These are phyloP conservation scores for Paraphaeosphaeria minitans DNA, from an alignment of 2,329 filamentous ascomycete species.

Conservation along the genomic window DNA sequence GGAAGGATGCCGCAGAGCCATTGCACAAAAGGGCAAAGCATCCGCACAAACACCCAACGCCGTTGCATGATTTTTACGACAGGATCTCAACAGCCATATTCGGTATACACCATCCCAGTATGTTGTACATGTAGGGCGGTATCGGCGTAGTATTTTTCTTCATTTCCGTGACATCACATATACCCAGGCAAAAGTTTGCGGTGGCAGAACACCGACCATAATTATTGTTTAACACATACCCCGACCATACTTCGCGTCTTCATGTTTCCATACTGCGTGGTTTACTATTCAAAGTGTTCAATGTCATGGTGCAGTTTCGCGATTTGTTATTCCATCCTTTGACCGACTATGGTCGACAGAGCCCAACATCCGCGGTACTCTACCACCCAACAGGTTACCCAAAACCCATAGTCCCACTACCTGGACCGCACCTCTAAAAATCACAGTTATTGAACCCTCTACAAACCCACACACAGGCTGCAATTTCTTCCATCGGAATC, in stretches of 20 bases:
- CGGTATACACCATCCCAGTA: neutral
- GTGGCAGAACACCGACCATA: neutral
- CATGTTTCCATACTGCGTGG: neutral
- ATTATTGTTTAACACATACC: conserved; percentile 1
- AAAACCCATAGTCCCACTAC: too few relatives aligned
- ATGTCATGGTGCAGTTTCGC: neutral
- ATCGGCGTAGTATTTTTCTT: neutral
- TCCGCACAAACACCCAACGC: neutral
- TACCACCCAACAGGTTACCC: neutral
- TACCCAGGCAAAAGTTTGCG: conserved; percentile 6
- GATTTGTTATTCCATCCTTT: too few relatives aligned
- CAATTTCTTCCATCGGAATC: too few relatives aligned
- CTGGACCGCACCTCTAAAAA: too few relatives aligned
- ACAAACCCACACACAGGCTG: too few relatives aligned
- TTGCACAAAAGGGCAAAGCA: conserved; percentile 7
- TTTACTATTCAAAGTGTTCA: neutral
- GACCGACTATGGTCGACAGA: too few relatives aligned
- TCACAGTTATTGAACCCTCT: too few relatives aligned
- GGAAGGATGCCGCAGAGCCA: conserved; percentile 52
- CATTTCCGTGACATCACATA: conserved; percentile 7
- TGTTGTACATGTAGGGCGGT: conserved; percentile 6
- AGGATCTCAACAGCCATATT: neutral
- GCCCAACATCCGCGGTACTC: neutral
- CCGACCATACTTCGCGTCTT: neutral
- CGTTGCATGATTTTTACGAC: neutral